Evolutionary conservation across 768 basidiomycete genomes (phyloP), one percentile per base, ranked within the genome.

Genomic region (Peribolospora kevripleyi): DNA sequence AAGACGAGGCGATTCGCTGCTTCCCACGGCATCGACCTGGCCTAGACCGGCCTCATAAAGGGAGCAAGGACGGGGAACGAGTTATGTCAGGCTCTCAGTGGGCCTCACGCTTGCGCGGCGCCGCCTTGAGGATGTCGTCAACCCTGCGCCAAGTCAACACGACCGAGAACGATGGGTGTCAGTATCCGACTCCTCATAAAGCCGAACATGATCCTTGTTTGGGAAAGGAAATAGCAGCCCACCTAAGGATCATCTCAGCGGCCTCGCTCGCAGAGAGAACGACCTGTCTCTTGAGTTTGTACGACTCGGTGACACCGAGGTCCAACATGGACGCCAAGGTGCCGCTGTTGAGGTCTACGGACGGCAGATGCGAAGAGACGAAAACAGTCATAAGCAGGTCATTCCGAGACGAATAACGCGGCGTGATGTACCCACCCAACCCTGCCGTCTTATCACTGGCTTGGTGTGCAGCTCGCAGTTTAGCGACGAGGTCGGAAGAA

Each of bases 231-330:
- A 67, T 38, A 6, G 6, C 25, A 62, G 65, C 77, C 38, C 69
- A 83, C 82, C 91, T 76, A 59, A 98, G 76, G 61, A 98, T 95
- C 91, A 97, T 97, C 73, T 97, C 93, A 2, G 86, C 82, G 13
- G 90, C 93, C 66, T 98, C 93, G 55, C 80, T 85, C 1, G 93
- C 90, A 64, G 86, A 91, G 50, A 84, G 69, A 3, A 98, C 81
- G 1, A 97, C 90, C 68, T 95, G 90, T 46, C 81, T 74, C 72
- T 98, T 98, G 60, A 98, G 73, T 72, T 97, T 97, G 70, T 86
- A 98, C 62, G 84, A 88, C 71, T 98, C 91, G 0, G 90, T 95
- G 43, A 98, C 70, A 41, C 93, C 93, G 8, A 91, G 71, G 50
- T 77, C 68, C 61, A 68, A 73, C 93, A 98, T 95, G 6, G 85